Percentiles rank a stretch among this genome's conserved stretches.
phyloP scores from a whole-genome alignment of 352 stramenopile species.

The Pythium guiyangense region DNA sequence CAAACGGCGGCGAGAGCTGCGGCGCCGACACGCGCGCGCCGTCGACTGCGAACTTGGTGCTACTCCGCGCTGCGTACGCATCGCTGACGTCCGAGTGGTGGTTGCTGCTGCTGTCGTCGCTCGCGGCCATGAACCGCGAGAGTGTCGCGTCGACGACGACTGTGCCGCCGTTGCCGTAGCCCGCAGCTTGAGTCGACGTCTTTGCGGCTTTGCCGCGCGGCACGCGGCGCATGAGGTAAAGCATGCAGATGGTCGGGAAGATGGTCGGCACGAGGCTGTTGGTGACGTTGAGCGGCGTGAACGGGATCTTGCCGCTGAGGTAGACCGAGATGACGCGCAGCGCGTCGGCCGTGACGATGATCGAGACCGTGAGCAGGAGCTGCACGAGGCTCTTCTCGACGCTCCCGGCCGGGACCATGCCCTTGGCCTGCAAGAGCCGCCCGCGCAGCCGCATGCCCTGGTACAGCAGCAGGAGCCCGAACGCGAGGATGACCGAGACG shows the following conservation, averaged over 20 bases:
- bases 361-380: slow-evolving; percentile 74
- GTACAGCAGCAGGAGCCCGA: slow-evolving; percentile 61
- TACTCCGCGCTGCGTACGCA: slow-evolving; percentile 11
- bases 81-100: slow-evolving; percentile 13
- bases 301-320: slow-evolving; percentile 42
- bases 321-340: slow-evolving; percentile 61
- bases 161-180: slow-evolving; percentile 13
- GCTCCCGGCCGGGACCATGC: slow-evolving; percentile 56
- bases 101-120: slow-evolving; percentile 13
- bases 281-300: slow-evolving; percentile 65
- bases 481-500: slow-evolving; percentile 53
- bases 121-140: slow-evolving; percentile 53
- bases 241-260: slow-evolving; percentile 86
- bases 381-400: slow-evolving; percentile 80
- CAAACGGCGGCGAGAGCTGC: slow-evolving; percentile 14
- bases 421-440: slow-evolving; percentile 64
- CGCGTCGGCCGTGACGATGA: slow-evolving; percentile 74
- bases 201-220: slow-evolving; percentile 18
- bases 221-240: slow-evolving; percentile 84
- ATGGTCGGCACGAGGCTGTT: slow-evolving; percentile 20
- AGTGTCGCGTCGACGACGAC: slow-evolving; percentile 23
- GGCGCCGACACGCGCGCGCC: slow-evolving; percentile 12
- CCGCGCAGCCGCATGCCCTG: slow-evolving; percentile 71
- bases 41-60: slow-evolving; percentile 14
- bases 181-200: slow-evolving; percentile 2